Conservation (phyloP, 1,139 yeast species). For the Sugiyamaella novakii region DNA sequence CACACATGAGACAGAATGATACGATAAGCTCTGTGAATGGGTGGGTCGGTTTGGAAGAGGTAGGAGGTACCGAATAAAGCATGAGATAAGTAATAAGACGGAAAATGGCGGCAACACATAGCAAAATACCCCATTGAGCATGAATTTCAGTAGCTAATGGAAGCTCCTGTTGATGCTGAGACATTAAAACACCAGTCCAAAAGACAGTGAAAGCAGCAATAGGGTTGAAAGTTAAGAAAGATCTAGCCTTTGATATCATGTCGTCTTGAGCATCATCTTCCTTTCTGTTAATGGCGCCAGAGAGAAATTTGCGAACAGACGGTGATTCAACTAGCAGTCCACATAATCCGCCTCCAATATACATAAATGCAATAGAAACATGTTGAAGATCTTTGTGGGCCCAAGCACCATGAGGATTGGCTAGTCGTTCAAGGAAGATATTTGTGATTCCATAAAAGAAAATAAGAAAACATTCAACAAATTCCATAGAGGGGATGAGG, state of each 20-base stretch:
- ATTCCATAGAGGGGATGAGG: slow-evolving; percentile 64
- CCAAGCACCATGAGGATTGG: slow-evolving; percentile 74
- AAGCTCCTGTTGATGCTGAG: slow-evolving; percentile 87
- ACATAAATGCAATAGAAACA: slow-evolving; percentile 92
- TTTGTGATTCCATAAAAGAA: slow-evolving; percentile 88
- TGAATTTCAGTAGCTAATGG: slow-evolving; percentile 76
- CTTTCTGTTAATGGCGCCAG: slow-evolving; percentile 18
- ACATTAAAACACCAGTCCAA: slow-evolving; percentile 98
- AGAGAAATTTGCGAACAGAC: slow-evolving; percentile 42
- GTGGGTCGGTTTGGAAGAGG: slow-evolving; percentile 52
- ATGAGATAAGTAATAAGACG: slow-evolving; percentile 69
- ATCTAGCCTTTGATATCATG: not conserved
- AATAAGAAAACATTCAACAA: slow-evolving; percentile 74
- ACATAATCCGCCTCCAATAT: slow-evolving; percentile 87
- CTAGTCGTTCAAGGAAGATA: slow-evolving; percentile 85
- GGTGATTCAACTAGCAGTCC: slow-evolving; percentile 78
- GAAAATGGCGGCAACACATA: slow-evolving; percentile 76
- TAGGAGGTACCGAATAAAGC: slow-evolving; percentile 55
- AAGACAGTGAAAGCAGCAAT: slow-evolving; percentile 90
- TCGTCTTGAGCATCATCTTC: not conserved
- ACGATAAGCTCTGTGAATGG: slow-evolving; percentile 86
- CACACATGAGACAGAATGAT: slow-evolving; percentile 76
- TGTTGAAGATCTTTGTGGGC: slow-evolving; percentile 92
- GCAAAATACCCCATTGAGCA: slow-evolving; percentile 86
- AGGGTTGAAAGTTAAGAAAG: slow-evolving; percentile 56